A percentile compares a stretch with the other conserved stretches of the same genome.
Conservation (phyloP, 257 asterid genomes). For the Prunella vulgaris region DNA sequence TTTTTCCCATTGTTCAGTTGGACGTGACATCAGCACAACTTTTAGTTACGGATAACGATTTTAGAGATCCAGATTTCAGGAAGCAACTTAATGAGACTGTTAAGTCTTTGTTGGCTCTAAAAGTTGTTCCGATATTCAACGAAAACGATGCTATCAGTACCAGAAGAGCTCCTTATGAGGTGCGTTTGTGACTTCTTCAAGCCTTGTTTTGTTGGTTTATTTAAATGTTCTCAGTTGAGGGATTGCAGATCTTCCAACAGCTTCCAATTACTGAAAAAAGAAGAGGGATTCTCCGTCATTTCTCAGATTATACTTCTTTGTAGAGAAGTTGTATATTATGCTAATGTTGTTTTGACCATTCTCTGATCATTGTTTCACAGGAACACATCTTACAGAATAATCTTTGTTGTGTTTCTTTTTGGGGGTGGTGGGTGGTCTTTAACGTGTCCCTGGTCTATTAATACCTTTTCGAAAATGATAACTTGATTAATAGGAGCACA, state of each 20-base stretch:
- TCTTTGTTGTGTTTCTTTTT: background rate
- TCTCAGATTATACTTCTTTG: background rate
- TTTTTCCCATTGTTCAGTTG: conserved; percentile 35
- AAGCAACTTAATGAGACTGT: conserved; percentile 69
- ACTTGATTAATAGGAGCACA: conserved; percentile 8
- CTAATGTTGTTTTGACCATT: conserved; percentile 4
- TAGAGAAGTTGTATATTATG: background rate
- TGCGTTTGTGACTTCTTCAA: conserved; percentile 17
- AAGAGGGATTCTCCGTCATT: background rate
- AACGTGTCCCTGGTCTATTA: background rate
- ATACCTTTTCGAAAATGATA: background rate
- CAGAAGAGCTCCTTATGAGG: conserved; percentile 79
- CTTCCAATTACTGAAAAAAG: background rate
- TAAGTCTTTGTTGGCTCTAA: conserved; percentile 48
- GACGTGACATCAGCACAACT: conserved; percentile 81
- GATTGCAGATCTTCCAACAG: background rate
- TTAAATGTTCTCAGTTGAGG: conserved; percentile 8
- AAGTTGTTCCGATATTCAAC: conserved; percentile 75
- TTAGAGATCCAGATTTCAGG: conserved; percentile 64
- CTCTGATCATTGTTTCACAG: background rate
- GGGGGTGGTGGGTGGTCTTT: background rate
- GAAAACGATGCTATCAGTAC: conserved; percentile 93
- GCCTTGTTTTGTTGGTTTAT: conserved; percentile 11
- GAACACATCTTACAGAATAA: background rate
- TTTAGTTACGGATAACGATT: conserved; percentile 80